Base-by-base conservation (phyloP, 2,329 filamentous ascomycete species). In the Lasiodiplodia theobromae region DNA sequence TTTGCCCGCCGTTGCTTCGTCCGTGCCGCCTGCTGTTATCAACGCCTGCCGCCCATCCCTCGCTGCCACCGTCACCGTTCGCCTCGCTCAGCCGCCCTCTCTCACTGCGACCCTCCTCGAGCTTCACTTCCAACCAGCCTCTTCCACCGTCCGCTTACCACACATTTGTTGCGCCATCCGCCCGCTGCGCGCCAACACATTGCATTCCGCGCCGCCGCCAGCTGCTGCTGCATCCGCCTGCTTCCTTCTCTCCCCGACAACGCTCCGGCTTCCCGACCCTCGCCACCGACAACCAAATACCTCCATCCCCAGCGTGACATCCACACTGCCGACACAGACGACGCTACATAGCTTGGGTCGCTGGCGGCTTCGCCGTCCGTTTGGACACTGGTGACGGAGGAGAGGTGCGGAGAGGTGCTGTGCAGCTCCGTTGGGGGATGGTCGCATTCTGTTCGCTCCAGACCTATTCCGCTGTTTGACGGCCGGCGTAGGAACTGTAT, bases 371-470 rank as follows among this genome's bases (percentile, higher is more conserved):
- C 63, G 72, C 70, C 70, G 72, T 71, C 71, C 68, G 70, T 62
- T 57, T 69, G 72, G 73, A 71, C 69, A 68, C 64, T 53, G 71
- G 71, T 67, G 71, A 69, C 70, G 72, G 72, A 68, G 72, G 72
- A 71, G 70, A 67, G 72, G 65, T 52, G 60, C 47, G 60, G 47
- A 67, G 62, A 62, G 57, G 69, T 28, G 69, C 38, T 44, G 31
- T 52, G 68, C 62, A 53, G 62, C 51, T 54, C 44, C 37, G 44
- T 56, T 63, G 58, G 70, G 54, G 40, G 37, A 57, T 68, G 66
- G 49, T 44, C 53, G 57, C 49, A 12, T 31, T 18, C 51, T 63
- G 57, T 54, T 63, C 54, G 47, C 49, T 37, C 7, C 56, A 23
- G 37, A 49, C 49, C 37, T 51, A 57, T 37, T 63, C 47, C 47